Evolutionary conservation across 2,329 filamentous ascomycete species (phyloP), one percentile per base, ranked within the genome.

Genomic region (Hypoxylon sp.): DNA sequence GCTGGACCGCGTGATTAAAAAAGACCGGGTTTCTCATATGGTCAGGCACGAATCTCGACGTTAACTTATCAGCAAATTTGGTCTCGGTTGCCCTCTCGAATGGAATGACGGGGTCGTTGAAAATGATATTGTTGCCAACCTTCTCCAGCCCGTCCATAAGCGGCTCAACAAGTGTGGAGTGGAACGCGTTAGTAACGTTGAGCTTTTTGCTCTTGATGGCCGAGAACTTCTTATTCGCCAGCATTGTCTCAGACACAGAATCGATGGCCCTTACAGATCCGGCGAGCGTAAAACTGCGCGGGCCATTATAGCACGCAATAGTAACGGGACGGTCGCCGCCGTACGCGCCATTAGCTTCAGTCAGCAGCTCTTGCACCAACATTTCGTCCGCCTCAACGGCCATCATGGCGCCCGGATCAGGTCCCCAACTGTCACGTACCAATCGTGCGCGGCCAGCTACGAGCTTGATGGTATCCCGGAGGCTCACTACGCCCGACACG

Each of bases 231-330:
- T 27, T 30, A 21, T 54, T 43, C 8, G 39, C 61, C 1, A 65
- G 25, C 2, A 68, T 46, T 0, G 55, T 60, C 0, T 69, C 46
- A 0, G 46, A 70, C 0, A 78, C 64, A 0, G 63, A 68, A 3
- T 80, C 73, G 5, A 83, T 78, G 0, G 76, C 74, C 0, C 46
- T 34, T 0, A 71, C 61, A 0, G 77, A 69, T 0, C 83, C 83
- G 1, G 80, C 81, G 2, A 86, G 25, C 0, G 80, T 81, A 68
- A 81, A 80, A 62, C 76, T 82, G 3, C 63, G 68, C 0, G 80
- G 80, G 0, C 82, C 80, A 51, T 84, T 85, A 70, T 76, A 82
- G 68, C 84, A 86, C 0, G 85, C 84, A 34, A 87, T 81, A 5
- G 48, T 57, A 9, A 52, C 68, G 9, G 50, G 34, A 19, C 16